These are phyloP conservation scores for Coniella vitis DNA, from an alignment of 2,329 filamentous ascomycete species.

Conservation along the genomic window DNA sequence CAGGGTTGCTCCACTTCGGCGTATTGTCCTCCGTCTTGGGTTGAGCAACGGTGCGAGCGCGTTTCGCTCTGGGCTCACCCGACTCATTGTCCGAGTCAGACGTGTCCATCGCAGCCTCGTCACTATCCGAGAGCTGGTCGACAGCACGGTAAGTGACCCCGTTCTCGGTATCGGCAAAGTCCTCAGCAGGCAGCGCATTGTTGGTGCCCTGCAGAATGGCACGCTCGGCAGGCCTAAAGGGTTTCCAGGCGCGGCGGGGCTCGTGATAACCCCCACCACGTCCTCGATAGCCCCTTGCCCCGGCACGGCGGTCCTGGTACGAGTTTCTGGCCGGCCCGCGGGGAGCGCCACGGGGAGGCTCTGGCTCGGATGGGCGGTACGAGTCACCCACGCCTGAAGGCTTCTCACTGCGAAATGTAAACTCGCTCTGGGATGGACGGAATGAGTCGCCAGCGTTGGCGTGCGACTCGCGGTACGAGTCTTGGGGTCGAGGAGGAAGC, in stretches of 20 bases:
- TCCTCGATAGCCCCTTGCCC: not conserved
- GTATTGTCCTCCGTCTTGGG: constrained; percentile 35
- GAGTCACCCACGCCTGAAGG: constrained; percentile 40
- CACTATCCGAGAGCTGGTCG: constrained; percentile 55
- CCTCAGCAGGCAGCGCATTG: constrained; percentile 35
- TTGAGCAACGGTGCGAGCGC: constrained; percentile 26
- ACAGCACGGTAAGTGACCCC: constrained; percentile 47
- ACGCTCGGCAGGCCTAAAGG: constrained; percentile 39
- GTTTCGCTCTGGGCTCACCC: constrained; percentile 36
- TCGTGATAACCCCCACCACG: constrained; percentile 3
- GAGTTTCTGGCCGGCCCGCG: constrained; percentile 9
- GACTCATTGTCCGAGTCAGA: constrained; percentile 40
- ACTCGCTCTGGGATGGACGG: constrained; percentile 40
- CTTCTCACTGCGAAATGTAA: constrained; percentile 49
- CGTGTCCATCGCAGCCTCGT: constrained; percentile 59
- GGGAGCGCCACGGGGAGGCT: constrained; percentile 5
- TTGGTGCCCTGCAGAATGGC: constrained; percentile 40
- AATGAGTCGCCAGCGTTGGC: constrained; percentile 17
- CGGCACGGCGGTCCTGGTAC: not conserved
- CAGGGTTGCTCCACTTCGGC: constrained; percentile 92
- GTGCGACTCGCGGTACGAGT: not conserved
- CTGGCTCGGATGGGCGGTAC: constrained; percentile 19
- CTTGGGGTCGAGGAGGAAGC: constrained; percentile 7
- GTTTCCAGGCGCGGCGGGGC: constrained; percentile 11
- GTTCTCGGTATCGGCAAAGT: constrained; percentile 37